Evolutionary conservation across 495 filamentous ascomycete species (phyloP), one percentile per base, ranked within the genome.

Genomic region (Penicillium bialowiezense): DNA sequence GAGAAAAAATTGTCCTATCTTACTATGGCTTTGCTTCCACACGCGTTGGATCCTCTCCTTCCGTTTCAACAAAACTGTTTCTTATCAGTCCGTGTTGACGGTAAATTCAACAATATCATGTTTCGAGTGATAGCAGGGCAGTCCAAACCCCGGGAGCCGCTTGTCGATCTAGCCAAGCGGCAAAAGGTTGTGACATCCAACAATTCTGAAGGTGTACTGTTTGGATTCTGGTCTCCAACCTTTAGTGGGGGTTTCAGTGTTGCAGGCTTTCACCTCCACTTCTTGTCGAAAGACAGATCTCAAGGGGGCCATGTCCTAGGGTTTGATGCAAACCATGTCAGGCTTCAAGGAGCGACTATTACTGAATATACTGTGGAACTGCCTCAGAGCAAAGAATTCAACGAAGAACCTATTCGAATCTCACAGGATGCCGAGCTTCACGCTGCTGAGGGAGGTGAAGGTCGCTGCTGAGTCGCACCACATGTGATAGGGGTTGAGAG

Each of bases 251-350:
- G 76, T 9, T 63, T 81, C 37, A 71, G 71, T 28, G 73, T 81
- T 0, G 70, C 67, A 9, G 76, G 78, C 2, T 67, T 74, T 35
- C 78, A 81, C 56, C 35, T 78, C 37, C 78, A 81, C 51, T 80
- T 80, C 48, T 65, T 81, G 52, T 62, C 54, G 0, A 68, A 70
- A 17, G 74, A 75, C 26, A 51, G 70, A 40, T 45, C 54, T 24
- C 50, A 50, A 3, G 78, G 77, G 0, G 76, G 78, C 0, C 78
- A 80, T 61, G 66, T 81, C 15, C 45, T 78, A 40, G 73, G 60
- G 19, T 64, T 79, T 44, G 65, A 70, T 55, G 65, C 24, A 28
- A 28, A 64, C 2, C 63, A 71, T 21, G 67, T 70, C 7, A 60
- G 49, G 1, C 41, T 78, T 6, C 43, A 45, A 3, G 67, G 58